A percentile compares a stretch with the other conserved stretches of the same genome.
phyloP scores from a whole-genome alignment of 768 basidiomycete species.

The Mrakia hoshinonis region DNA sequence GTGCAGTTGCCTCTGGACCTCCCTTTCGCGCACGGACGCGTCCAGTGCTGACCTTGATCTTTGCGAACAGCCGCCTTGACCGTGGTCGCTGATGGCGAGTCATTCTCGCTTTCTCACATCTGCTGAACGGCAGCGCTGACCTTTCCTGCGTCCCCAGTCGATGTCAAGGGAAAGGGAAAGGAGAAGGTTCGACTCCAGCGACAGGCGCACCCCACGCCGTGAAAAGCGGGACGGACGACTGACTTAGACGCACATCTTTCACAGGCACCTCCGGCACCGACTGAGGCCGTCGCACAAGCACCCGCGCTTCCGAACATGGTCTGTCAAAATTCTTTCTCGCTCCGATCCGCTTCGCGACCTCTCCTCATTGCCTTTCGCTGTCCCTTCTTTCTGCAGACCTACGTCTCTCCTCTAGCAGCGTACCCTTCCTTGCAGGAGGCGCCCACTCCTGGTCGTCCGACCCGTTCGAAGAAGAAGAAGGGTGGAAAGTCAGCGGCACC shows the following conservation, averaged over 20 bases:
- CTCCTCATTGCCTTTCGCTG: background rate
- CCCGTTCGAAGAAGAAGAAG: background rate
- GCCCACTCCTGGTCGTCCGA: background rate
- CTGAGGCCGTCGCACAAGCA: background rate
- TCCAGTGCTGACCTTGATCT: background rate
- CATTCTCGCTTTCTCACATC: background rate
- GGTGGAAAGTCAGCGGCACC: background rate
- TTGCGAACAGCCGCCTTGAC: background rate
- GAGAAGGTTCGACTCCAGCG: background rate
- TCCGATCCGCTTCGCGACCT: background rate
- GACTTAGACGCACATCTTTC: background rate
- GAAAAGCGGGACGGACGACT: background rate
- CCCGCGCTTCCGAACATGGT: constrained; percentile 12
- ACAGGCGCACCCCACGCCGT: background rate
- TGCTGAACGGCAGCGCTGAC: background rate
- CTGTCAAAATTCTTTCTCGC: background rate
- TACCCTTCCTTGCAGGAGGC: constrained; percentile 10
- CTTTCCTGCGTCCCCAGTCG: background rate
- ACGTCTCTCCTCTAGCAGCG: constrained; percentile 17
- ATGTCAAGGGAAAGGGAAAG: background rate
- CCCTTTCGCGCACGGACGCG: no score
- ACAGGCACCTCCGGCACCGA: background rate
- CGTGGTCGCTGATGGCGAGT: background rate
- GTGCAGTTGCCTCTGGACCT: background rate
- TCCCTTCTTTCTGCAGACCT: background rate